phyloP scores from a whole-genome alignment of 208 protist genomes.

The Acanthamoeba divionensis region DNA sequence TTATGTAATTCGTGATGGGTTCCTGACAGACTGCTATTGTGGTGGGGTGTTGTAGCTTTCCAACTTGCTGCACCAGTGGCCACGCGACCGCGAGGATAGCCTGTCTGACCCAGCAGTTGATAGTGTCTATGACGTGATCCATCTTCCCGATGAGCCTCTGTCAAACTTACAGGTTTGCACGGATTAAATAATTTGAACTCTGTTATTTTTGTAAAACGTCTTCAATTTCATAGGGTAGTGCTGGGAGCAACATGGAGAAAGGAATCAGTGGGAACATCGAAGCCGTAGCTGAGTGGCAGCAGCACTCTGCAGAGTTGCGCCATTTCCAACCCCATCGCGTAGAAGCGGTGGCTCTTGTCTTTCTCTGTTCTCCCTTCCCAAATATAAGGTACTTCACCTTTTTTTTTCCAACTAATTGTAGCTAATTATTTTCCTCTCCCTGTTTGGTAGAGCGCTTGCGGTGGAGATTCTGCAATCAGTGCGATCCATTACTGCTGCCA shows the following conservation, averaged over 20 bases:
- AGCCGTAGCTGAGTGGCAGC: too few relatives aligned
- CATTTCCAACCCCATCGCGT: not conserved
- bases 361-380: not conserved
- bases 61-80: conserved; percentile 12
- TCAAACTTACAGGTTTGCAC: too few relatives aligned
- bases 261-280: too few relatives aligned
- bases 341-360: conserved; percentile 12
- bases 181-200: too few relatives aligned
- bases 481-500: not conserved
- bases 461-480: conserved; percentile 33
- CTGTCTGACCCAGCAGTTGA: not conserved
- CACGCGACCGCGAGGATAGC: not conserved
- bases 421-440: not conserved
- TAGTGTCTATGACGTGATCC: not conserved
- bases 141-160: not conserved
- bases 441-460: not conserved
- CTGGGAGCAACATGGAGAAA: too few relatives aligned
- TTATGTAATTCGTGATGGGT: too few relatives aligned
- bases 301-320: too few relatives aligned
- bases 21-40: not conserved
- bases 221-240: too few relatives aligned
- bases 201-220: too few relatives aligned
- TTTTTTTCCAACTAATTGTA: not conserved
- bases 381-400: not conserved
- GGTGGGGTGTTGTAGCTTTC: not conserved